Conservation (phyloP, 148 eudicot genomes). For the Rhododendron ovatum region DNA sequence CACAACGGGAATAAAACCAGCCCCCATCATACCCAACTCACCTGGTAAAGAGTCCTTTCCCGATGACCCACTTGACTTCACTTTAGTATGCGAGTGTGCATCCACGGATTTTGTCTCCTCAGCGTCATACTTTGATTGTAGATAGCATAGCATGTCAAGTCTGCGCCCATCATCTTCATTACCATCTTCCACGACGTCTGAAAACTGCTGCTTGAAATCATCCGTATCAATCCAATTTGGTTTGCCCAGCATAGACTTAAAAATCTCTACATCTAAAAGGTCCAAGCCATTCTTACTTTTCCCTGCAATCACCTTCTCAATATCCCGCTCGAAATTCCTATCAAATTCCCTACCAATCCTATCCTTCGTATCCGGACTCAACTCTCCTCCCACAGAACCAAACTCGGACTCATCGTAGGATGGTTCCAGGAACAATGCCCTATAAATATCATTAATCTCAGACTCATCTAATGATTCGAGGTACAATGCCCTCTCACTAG, state of each 20-base stretch:
- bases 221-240: neutral
- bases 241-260: neutral
- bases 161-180: neutral
- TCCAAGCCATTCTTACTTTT: neutral
- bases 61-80: neutral
- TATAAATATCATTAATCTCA: neutral
- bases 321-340: neutral
- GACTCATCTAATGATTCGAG: neutral
- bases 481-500: neutral
- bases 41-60: neutral
- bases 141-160: neutral
- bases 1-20: neutral
- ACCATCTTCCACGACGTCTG: neutral
- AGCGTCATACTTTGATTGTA: neutral
- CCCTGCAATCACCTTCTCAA: neutral
- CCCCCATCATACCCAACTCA: neutral
- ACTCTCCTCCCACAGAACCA: neutral
- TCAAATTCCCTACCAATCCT: neutral
- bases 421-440: neutral
- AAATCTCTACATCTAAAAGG: neutral
- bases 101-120: neutral
- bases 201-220: neutral
- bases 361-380: neutral
- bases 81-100: neutral
- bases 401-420: neutral